These are phyloP conservation scores for Sporisorium reilianum DNA, from an alignment of 1,284 basidiomycete species.

Conservation along the genomic window DNA sequence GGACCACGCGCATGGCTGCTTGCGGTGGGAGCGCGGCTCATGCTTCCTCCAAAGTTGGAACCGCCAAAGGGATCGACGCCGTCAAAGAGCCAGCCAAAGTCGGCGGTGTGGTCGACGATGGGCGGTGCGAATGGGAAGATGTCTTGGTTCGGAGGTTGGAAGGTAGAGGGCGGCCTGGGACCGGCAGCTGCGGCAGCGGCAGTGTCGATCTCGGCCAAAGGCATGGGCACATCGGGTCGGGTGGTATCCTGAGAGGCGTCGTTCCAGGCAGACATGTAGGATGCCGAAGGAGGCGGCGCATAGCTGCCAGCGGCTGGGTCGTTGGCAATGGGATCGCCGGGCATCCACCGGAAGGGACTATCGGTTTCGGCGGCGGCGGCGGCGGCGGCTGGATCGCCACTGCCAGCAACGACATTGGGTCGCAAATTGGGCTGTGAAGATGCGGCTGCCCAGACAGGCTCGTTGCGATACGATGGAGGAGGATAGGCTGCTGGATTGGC, in stretches of 20 bases:
- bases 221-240: constrained; percentile 16
- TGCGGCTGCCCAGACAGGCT: constrained; percentile 17
- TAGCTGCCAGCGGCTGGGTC: constrained; percentile 36
- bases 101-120: constrained; percentile 46
- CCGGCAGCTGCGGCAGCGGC: constrained; percentile 3
- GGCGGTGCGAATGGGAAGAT: constrained; percentile 55
- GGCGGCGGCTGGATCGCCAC: constrained; percentile 4
- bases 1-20: constrained; percentile 35
- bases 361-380: neutral
- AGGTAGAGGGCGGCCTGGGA: constrained; percentile 13
- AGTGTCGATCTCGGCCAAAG: constrained; percentile 32
- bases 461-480: constrained; percentile 21
- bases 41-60: constrained; percentile 31
- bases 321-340: constrained; percentile 12
- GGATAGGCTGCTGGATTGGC: constrained; percentile 10
- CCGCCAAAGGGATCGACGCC: constrained; percentile 51
- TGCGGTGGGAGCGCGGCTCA: constrained; percentile 22
- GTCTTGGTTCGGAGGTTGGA: constrained; percentile 41
- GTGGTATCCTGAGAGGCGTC: constrained; percentile 14
- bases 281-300: constrained; percentile 37
- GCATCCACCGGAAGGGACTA: constrained; percentile 35
- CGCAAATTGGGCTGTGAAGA: constrained; percentile 11
- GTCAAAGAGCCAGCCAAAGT: constrained; percentile 60
- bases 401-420: neutral
- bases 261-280: constrained; percentile 42